Base-by-base conservation (phyloP, 1,284 basidiomycete species). In the Coniophora puteana region DNA sequence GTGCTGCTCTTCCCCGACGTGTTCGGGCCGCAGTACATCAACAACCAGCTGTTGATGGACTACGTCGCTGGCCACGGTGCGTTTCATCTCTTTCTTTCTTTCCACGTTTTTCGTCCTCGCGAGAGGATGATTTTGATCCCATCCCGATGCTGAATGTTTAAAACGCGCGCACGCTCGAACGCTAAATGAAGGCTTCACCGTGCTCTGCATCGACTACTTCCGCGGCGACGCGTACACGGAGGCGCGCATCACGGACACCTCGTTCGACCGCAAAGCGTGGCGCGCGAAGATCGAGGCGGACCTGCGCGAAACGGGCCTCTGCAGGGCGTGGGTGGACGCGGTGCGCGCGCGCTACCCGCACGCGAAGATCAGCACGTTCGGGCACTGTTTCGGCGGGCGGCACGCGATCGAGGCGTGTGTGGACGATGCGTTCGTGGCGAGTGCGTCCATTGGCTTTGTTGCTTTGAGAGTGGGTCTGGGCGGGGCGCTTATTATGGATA, bases 301-400 rank as follows among this genome's bases (percentile, higher is more conserved):
- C 21, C 33, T 21, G 10, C 17, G 23, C 17, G n/a, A n/a, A n/a
- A n/a, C n/a, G n/a, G n/a, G n/a, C n/a, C n/a, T n/a, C n/a, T n/a
- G n/a, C n/a, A n/a, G n/a, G n/a, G n/a, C n/a, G n/a, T 35, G 33
- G 33, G 5, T 35, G 17, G 33, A 35, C 8, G 33, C 10, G 5
- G 33, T 35, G 14, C 17, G 14, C 17, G 33, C 62, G 42, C 50
- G 50, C 20, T 73, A 70, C 47, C 72, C 7, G 29, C 29, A 31
- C 29, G 6, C 7, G 29, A 14, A 14, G 8, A n/a, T 18, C 10
- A 27, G 10, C 10, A 27, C 26, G 24, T 1, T 36, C 72, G 73
- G 73, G 12, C 74, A 75, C 46, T 77, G 73, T 49, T 75, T 76
- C 48, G 74, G 74, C 2, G 75, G 61, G 16, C 68, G 70, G 1